Evolutionary conservation across 2,329 filamentous ascomycete genomes (phyloP), one percentile per base, ranked within the genome.

Genomic region (Elsinoe batatas): DNA sequence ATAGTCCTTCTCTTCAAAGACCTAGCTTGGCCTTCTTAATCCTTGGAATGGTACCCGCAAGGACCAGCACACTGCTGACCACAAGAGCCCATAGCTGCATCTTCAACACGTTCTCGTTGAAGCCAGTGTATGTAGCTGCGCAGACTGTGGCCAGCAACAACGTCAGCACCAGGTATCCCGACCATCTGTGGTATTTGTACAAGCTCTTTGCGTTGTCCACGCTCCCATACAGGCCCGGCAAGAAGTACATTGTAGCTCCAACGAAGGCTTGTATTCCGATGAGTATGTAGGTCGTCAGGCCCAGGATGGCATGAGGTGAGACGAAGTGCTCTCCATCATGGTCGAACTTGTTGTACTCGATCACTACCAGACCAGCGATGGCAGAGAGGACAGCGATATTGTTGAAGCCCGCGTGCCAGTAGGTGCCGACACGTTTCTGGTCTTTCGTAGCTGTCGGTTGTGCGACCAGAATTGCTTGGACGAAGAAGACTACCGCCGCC

Each of bases 181-280:
- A 79, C 54, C 79, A 72, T 30, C 91, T 82, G 69, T 97, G 93
- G 64, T 91, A 95, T 72, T 95, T 96, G 78, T 91, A 97, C 40
- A 95, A 69, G 20, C 76, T 76, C 77, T 91, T 94, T 17, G 90
- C 91, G 2, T 82, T 83, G 22, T 88, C 83, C 60, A 85, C 82
- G 56, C 88, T 83, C 4, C 91, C 91, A 64, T 91, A 94, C 1
- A 95, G 64, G 0, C 67, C 66, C 0, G 91, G 91, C 2, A 80
- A 74, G 57, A 82, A 88, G 75, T 85, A 96, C 73, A 93, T 88
- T 32, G 88, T 86, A 60, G 94, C 80, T 13, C 93, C 91, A 30
- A 95, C 79, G 1, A 85, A 50, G 43, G 87, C 84, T 72, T 97
- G 93, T 1, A 86, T 63, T 10, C 83, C 67, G 5, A 95, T 76